Base-by-base conservation (phyloP, 768 basidiomycete species). In the Nidularia pulvinata region DNA sequence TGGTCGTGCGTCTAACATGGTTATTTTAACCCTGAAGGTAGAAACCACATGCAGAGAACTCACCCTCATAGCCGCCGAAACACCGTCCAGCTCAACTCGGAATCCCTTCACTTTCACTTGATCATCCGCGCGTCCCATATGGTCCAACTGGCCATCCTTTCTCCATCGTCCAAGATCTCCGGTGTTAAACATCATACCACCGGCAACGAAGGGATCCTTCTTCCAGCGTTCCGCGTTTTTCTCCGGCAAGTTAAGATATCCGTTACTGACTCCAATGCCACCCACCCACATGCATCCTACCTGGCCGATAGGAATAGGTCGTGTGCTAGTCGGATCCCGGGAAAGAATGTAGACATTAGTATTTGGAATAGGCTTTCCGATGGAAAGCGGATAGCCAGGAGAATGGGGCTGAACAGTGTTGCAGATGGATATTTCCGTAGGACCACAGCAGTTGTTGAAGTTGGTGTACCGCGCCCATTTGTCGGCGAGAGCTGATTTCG, bases 371-470 rank as follows among this genome's bases (percentile, higher is more conserved):
- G 82, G 82, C 2, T 60, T 65, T 0, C 82, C 82, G 33, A 84
- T 82, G 45, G 72, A 70, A 4, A 81, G 59, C 10, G 69, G 64
- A 16, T 67, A 59, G 4, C 76, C 77, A 1, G 72, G 57, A 7
- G 56, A 58, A 62, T 81, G 80, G 1, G 66, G 66, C 25, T 78
- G 76, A 39, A 78, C 71, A 10, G 82, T 84, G 57, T 84, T 84
- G 32, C 79, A 75, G 51, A 84, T 80, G 0, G 81, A 78, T 30
- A 78, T 75, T 62, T 82, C 82, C 5, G 82, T 84, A 5, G 81
- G 82, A 16, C 82, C 82, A 55, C 81, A 82, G 52, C 75, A 73
- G 59, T 80, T 82, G 62, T 73, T 74, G 61, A 80, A 82, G 32
- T 68, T 68, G 2, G 68, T 68, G 19, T 66, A 61, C 52, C 62